Evolutionary conservation across 768 basidiomycete species (phyloP).

Genomic region (Podaxis pistillaris): DNA sequence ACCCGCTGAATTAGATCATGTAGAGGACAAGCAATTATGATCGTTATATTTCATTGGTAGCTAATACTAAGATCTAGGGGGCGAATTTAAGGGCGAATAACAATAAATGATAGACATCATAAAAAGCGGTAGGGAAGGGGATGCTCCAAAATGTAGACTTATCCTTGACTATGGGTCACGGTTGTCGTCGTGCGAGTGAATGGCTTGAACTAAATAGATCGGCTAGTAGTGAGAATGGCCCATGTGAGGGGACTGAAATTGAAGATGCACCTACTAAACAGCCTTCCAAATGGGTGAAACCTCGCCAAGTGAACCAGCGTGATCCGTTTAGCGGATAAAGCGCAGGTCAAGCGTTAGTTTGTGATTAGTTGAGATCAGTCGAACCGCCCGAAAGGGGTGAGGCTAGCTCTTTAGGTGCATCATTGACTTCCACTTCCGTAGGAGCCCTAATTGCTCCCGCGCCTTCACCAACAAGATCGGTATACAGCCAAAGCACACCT

Average conservation of each 20-base stretch:
- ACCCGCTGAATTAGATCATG: not conserved
- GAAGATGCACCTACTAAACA: not conserved
- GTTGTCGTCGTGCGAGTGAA: not conserved
- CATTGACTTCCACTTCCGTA: not conserved
- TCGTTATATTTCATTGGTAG: not conserved
- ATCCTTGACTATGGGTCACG: not conserved
- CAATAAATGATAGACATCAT: not conserved
- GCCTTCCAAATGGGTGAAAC: not conserved
- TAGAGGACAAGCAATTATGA: not conserved
- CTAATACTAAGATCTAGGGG: not conserved
- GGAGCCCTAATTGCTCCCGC: not conserved
- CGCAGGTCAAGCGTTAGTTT: not conserved
- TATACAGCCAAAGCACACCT: conserved; percentile 50
- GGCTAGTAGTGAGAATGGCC: not conserved
- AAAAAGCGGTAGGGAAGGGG: not conserved
- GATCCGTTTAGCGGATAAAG: not conserved
- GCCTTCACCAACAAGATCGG: conserved; percentile 22
- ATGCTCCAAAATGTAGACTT: not conserved
- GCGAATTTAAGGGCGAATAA: not conserved
- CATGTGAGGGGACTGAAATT: not conserved
- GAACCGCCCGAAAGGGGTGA: not conserved
- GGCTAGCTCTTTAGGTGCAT: not conserved
- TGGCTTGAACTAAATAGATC: not conserved
- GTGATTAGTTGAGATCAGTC: not conserved
- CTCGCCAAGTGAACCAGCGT: not conserved